phyloP scores from a whole-genome alignment of 805 yeast genomes.

The Priceomyces medius region DNA sequence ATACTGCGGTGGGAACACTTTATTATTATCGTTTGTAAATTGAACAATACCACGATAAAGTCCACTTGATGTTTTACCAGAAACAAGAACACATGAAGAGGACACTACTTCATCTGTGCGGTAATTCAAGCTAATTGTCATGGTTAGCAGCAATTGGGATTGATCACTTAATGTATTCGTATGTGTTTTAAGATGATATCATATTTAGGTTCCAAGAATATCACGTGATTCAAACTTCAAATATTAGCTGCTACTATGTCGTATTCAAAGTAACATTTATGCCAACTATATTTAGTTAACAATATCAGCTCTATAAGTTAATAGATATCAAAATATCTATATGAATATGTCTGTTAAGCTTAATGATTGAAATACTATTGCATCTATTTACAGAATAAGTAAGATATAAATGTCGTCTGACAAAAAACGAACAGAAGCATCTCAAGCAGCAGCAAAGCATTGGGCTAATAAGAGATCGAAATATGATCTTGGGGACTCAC shows the following conservation, averaged over 20 bases:
- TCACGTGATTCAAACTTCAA: too few relatives aligned
- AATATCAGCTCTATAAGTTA: too few relatives aligned
- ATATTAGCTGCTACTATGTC: too few relatives aligned
- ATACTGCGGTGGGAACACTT: constrained; percentile 62
- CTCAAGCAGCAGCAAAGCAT: constrained; percentile 22
- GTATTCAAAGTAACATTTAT: too few relatives aligned
- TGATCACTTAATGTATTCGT: neutral
- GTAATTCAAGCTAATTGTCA: constrained; percentile 33
- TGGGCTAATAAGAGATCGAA: constrained; percentile 18
- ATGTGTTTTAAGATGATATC: too few relatives aligned
- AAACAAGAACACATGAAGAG: constrained; percentile 38
- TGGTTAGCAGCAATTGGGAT: constrained; percentile 3
- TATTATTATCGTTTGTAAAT: constrained; percentile 31
- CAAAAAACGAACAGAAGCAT: constrained; percentile 19
- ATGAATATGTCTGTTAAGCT: too few relatives aligned
- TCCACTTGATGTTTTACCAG: constrained; percentile 24
- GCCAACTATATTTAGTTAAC: too few relatives aligned
- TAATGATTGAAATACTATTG: too few relatives aligned
- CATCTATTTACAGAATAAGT: too few relatives aligned
- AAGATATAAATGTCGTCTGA: neutral
- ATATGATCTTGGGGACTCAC: neutral
- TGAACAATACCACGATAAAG: constrained; percentile 26
- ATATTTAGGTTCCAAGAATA: too few relatives aligned
- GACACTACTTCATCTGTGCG: constrained; percentile 37
- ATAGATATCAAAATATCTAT: too few relatives aligned